Base-by-base conservation (phyloP, 768 basidiomycete genomes). In the Tricholoma sp. region DNA sequence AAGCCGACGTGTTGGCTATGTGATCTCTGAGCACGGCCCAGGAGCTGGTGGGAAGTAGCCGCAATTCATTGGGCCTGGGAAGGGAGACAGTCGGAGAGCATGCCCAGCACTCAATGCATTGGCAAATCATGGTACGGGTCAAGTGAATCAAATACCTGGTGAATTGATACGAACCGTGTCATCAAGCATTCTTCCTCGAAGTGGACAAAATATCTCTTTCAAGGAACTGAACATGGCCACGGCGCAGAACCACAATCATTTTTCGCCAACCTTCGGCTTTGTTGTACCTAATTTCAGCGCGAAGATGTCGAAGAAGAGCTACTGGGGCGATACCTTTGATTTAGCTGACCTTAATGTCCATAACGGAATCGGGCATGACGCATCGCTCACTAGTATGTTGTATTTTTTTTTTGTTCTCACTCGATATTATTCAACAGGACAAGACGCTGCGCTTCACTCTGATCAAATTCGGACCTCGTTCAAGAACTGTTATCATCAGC, bases 91-190 rank as follows among this genome's bases (percentile, higher is more conserved):
- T 62, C 75, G 89, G 1, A 81, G 81, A 57, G 79, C 83, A 2
- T 91, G 89, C 61, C 89, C 89, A 1, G 88, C 79, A 12, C 66
- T 91, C 55, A 91, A 91, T 60, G 85, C 87, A 0, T 73, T 91
- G 80, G 87, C 89, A 8, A 91, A 91, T 66, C 89, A 91, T 57
- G 89, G 89, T 89, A 43, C 41, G 4, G 8, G 19, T 43, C 19
- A 9, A 29, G 9, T 45, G 19, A 39, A 24, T 46, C 6, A 24
- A 5, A 16, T 39, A 11, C 4, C 29, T 16, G 5, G 9, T 29
- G 3, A 34, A 7, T 12, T 43, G 18, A 39, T 19, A 18, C 14
- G 41, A 19, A 18, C 19, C 3, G n/a, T 27, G 14, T 52, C 7
- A n/a, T 19, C 22, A 74, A 90, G 90, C 16, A 82, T 82, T 43